phyloP scores from a whole-genome alignment of 345 rosid genomes.

The Acer campestre region DNA sequence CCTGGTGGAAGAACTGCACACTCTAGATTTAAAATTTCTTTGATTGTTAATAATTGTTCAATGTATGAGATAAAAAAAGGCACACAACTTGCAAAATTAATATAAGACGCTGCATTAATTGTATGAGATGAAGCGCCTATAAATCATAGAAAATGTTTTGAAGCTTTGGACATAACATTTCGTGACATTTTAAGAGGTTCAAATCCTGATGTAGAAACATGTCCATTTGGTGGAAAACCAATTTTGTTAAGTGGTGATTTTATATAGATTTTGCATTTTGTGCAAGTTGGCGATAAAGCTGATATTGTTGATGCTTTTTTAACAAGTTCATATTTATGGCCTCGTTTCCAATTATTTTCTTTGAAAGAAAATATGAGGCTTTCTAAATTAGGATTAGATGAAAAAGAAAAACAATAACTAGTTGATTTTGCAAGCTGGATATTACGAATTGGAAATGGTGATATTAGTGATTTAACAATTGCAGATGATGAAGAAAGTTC shows the following conservation, averaged over 20 bases:
- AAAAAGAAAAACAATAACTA: no score
- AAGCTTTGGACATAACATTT: neutral
- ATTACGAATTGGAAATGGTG: no score
- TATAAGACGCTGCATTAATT: neutral
- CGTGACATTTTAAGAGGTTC: neutral
- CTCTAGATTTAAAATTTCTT: constrained; percentile 10
- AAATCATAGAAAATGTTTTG: constrained; percentile 2
- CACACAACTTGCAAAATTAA: neutral
- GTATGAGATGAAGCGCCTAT: constrained; percentile 24
- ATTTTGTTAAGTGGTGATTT: constrained; percentile 8
- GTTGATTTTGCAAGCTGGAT: no score
- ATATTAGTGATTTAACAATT: no score
- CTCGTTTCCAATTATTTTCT: no score
- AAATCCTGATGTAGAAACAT: neutral
- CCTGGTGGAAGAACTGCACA: neutral
- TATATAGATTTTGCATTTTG: neutral
- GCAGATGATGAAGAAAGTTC: no score
- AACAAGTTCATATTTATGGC: no score
- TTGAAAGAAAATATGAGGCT: no score
- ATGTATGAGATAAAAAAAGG: constrained; percentile 14
- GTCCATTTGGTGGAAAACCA: neutral
- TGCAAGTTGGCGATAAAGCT: no score
- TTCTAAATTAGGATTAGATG: no score
- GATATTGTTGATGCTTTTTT: neutral
- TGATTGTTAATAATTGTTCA: neutral